These are phyloP conservation scores for Saposhnikovia divaricata DNA, from an alignment of 129 eudicot species.

Conservation along the genomic window DNA sequence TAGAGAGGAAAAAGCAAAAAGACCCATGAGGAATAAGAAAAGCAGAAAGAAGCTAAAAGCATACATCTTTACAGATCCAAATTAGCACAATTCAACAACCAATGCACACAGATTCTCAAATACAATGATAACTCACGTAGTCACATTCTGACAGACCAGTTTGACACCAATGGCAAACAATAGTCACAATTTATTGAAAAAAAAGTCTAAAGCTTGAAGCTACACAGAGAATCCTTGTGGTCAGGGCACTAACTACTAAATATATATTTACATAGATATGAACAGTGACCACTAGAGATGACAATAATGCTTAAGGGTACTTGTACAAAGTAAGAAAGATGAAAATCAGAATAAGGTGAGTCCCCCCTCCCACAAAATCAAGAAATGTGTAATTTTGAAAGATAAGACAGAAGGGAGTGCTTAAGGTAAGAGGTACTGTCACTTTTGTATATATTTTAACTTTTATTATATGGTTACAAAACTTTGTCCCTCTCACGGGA, in stretches of 20 bases:
- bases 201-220: not conserved
- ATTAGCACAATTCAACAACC: slow-evolving; percentile 24
- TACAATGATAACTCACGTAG: slow-evolving; percentile 21
- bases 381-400: slow-evolving; percentile 16
- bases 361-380: slow-evolving; percentile 14
- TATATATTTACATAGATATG: not conserved
- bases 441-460: not conserved
- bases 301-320: not conserved
- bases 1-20: slow-evolving; percentile 19
- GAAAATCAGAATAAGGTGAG: slow-evolving; percentile 5
- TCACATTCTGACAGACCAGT: slow-evolving; percentile 30
- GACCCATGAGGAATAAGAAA: slow-evolving; percentile 37
- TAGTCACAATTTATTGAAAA: not conserved
- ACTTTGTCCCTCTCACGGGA: slow-evolving; percentile 84
- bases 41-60: slow-evolving; percentile 26
- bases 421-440: slow-evolving; percentile 36
- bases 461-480: slow-evolving; percentile 26
- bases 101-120: slow-evolving; percentile 32
- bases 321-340: slow-evolving; percentile 1
- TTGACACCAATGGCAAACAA: slow-evolving; percentile 4
- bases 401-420: slow-evolving; percentile 36
- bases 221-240: slow-evolving; percentile 6
- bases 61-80: slow-evolving; percentile 75
- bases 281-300: slow-evolving; percentile 18
- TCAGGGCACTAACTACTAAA: slow-evolving; percentile 11